Conservation (phyloP, 2,329 filamentous ascomycete species). For the Rhinocladiella mackenziei region DNA sequence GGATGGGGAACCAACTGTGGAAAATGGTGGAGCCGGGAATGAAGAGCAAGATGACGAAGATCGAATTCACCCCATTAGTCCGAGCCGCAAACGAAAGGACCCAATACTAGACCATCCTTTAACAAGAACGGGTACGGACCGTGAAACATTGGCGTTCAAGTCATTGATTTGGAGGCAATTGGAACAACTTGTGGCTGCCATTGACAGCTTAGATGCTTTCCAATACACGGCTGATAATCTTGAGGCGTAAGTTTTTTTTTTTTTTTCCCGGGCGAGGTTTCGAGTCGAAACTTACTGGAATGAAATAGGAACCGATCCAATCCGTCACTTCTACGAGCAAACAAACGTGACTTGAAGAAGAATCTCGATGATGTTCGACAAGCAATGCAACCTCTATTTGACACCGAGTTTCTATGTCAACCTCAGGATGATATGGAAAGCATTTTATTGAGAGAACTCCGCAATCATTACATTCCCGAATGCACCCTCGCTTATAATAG, state of each 20-base stretch:
- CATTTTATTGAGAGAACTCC: slow-evolving; percentile 60
- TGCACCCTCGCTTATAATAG: slow-evolving; percentile 78
- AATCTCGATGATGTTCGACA: slow-evolving; percentile 54
- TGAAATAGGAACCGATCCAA: slow-evolving; percentile 30
- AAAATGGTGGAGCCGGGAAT: slow-evolving; percentile 24
- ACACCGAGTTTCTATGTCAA: slow-evolving; percentile 58
- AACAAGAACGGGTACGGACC: slow-evolving; percentile 38
- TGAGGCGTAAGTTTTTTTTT: slow-evolving; percentile 37
- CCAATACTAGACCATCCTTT: slow-evolving; percentile 28
- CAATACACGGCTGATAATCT: slow-evolving; percentile 51
- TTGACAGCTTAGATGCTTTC: slow-evolving; percentile 66
- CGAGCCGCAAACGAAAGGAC: slow-evolving; percentile 29
- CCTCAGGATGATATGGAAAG: slow-evolving; percentile 50
- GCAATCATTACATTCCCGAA: slow-evolving; percentile 78
- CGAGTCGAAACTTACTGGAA: slow-evolving; percentile 11
- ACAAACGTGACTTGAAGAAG: slow-evolving; percentile 53
- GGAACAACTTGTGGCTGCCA: slow-evolving; percentile 60
- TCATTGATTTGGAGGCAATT: slow-evolving; percentile 65
- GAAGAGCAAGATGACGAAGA: slow-evolving; percentile 31
- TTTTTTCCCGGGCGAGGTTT: background rate
- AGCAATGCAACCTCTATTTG: slow-evolving; percentile 58
- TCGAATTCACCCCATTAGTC: slow-evolving; percentile 29
- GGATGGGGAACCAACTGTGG: slow-evolving; percentile 27
- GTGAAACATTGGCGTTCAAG: slow-evolving; percentile 48
- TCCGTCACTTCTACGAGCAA: slow-evolving; percentile 43